Conservation (phyloP, 1,284 basidiomycete genomes). For the Melanopsichium pennsylvanicum region DNA sequence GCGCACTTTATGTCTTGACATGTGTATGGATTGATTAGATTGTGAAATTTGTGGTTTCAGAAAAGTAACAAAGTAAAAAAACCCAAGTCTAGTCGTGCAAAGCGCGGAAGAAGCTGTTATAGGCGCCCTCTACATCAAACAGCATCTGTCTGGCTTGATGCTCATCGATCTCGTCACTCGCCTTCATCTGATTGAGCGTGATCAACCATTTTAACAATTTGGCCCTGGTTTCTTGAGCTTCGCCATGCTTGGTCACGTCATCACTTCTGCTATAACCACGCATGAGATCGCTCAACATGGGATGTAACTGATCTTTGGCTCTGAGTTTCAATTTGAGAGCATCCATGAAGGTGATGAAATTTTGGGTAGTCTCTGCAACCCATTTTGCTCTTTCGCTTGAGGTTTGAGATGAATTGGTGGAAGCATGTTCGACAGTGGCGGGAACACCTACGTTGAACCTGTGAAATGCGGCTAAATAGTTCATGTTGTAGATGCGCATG, state of each 20-base stretch:
- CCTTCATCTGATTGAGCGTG: constrained; percentile 94
- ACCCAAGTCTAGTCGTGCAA: constrained; percentile 69
- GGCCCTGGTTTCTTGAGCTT: constrained; percentile 91
- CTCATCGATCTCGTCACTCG: constrained; percentile 93
- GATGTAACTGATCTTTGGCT: constrained; percentile 96
- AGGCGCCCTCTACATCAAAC: constrained; percentile 96
- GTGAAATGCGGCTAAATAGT: constrained; percentile 89
- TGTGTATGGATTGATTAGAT: no score
- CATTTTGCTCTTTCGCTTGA: constrained; percentile 87
- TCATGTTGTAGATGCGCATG: constrained; percentile 94
- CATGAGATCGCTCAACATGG: constrained; percentile 91
- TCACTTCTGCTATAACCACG: constrained; percentile 70
- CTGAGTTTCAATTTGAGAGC: constrained; percentile 88
- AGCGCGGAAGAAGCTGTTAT: constrained; percentile 92
- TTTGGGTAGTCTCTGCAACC: constrained; percentile 97
- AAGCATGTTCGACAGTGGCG: constrained; percentile 88
- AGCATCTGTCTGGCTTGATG: constrained; percentile 94
- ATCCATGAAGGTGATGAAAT: constrained; percentile 98
- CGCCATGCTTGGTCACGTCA: constrained; percentile 74
- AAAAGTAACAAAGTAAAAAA: no score
- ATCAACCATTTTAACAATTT: constrained; percentile 96
- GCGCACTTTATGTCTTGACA: no score
- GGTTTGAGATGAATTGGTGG: constrained; percentile 68
- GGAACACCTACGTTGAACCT: constrained; percentile 90
- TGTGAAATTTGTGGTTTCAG: no score